Evolutionary conservation across 2,329 filamentous ascomycete species (phyloP), one percentile per base, ranked within the genome.

Genomic region (Paecilomyces fulvus): DNA sequence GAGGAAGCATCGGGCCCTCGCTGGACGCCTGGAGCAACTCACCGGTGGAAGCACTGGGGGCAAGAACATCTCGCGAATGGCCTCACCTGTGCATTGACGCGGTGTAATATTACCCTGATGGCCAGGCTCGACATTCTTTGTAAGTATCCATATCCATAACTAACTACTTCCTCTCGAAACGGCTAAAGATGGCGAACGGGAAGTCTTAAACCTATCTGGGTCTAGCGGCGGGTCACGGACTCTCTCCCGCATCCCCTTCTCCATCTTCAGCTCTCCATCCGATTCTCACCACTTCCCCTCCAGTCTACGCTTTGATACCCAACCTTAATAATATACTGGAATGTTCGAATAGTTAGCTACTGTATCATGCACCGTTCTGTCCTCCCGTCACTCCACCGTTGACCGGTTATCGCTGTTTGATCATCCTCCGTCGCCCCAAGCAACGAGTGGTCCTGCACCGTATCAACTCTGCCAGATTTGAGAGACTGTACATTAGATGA

Each of bases 1-100:
- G 71, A 89, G 88, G 72, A 89, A 92, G 63, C 92, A 96, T 75
- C 84, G 90, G 49, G 81, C 92, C 11, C 79, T 96, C 66, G 90
- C 92, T 17, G 90, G 90, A 9, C 83, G 89, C 37, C 58, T 75
- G 55, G 73, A 75, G 56, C 72, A 74, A 59, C 62, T 75, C 52
- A 75, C 73, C 5, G 64, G 66, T 37, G 62, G 64, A 17, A 59
- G 60, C 54, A 21, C 53, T 52, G 56, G 33, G 20, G 51, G 58
- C 25, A 65, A 64, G 52, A 58, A 58, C 23, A 56, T 54, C 20
- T 55, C 59, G 46, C 63, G 56, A 28, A 57, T 56, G 43, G 53
- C 63, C 23, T 63, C 63, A 8, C 61, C 61, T 7, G 49, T 56
- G 14, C 58, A 55, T 14, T 59, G 49, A 58, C 9, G 14, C 8